A percentile compares a stretch with the other conserved stretches of the same genome.
These are phyloP conservation scores for Penicillium sp. DNA, from an alignment of 2,329 filamentous ascomycete genomes.

Conservation along the genomic window DNA sequence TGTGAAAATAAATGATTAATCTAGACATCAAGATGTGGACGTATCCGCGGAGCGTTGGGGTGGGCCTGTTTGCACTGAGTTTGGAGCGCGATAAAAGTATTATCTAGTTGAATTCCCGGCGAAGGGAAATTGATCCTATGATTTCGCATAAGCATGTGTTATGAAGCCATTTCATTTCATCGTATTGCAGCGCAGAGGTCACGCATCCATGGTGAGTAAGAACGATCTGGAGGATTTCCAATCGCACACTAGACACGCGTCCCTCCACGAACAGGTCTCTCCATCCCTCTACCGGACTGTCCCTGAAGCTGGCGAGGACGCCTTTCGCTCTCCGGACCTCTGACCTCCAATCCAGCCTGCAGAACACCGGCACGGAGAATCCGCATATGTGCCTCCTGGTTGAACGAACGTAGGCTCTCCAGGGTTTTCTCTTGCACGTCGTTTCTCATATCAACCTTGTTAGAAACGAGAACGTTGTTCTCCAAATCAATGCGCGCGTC, in stretches of 20 bases:
- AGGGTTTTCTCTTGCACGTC: slow-evolving; percentile 66
- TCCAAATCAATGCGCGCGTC: slow-evolving; percentile 80
- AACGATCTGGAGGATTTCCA: too few species aligned
- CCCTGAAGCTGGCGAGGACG: neutral
- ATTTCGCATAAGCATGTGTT: too few species aligned
- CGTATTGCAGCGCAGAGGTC: too few species aligned
- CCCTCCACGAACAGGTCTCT: neutral
- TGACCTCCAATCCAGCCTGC: slow-evolving; percentile 68
- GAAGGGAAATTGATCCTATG: too few species aligned
- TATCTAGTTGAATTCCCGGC: too few species aligned
- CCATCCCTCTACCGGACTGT: neutral
- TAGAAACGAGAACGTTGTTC: slow-evolving; percentile 69
- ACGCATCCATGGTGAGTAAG: too few species aligned
- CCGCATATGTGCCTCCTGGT: slow-evolving; percentile 67
- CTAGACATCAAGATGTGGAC: too few species aligned
- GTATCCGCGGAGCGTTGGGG: too few species aligned
- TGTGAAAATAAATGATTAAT: too few species aligned
- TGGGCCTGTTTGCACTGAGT: too few species aligned
- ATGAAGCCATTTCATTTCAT: too few species aligned
- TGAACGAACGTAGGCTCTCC: slow-evolving; percentile 62
- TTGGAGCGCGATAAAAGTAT: too few species aligned
- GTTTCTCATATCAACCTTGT: slow-evolving; percentile 59
- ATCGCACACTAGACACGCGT: neutral
- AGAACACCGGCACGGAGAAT: slow-evolving; percentile 71
- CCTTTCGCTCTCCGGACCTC: slow-evolving; percentile 22